Evolutionary conservation across 2,329 filamentous ascomycete genomes (phyloP), one percentile per base, ranked within the genome.

Genomic region (Claviceps spartinae): DNA sequence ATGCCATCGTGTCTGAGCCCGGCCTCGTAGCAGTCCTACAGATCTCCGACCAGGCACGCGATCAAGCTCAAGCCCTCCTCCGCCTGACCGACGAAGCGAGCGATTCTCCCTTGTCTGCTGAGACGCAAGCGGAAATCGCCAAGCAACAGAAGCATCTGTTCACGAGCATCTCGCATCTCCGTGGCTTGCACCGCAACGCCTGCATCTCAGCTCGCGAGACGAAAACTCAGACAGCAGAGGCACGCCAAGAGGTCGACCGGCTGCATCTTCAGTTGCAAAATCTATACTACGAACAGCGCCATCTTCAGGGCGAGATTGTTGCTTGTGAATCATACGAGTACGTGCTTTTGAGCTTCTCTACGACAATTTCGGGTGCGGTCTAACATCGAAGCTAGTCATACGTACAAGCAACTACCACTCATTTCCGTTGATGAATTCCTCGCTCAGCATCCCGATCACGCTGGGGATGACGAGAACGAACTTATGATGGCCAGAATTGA

Each of bases 181-280:
- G 91, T 52, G 86, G 86, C 13, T 75, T 93, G 30, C 91, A 96
- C 65, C 83, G 93, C 30, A 78, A 85, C 57, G 88, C 89, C 9
- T 82, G 90, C 58, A 78, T 95, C 60, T 77, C 81, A 34, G 87
- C 89, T 34, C 82, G 93, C 58, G 82, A 88, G 59, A 95, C 90
- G 14, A 97, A 97, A 67, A 76, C 85, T 50, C 75, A 81, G 59
- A 97, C 93, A 0, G 85, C 88, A 34, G 88, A 95, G 66, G 86
- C 86, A 48, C 82, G 90, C 48, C 86, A 91, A 61, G 88, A 95
- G 68, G 88, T 97, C 57, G 93, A 98, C 65, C 81, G 84, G 48
- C 75, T 98, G 55, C 90, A 97, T 65, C 76, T 98, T 40, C 87
- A 95, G 63, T 76, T 98, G 52, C 91, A 97, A 69, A 98, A 98